Evolutionary conservation across 129 eudicot species (phyloP).

Genomic region (Pseudognaphalium luteoalbum): DNA sequence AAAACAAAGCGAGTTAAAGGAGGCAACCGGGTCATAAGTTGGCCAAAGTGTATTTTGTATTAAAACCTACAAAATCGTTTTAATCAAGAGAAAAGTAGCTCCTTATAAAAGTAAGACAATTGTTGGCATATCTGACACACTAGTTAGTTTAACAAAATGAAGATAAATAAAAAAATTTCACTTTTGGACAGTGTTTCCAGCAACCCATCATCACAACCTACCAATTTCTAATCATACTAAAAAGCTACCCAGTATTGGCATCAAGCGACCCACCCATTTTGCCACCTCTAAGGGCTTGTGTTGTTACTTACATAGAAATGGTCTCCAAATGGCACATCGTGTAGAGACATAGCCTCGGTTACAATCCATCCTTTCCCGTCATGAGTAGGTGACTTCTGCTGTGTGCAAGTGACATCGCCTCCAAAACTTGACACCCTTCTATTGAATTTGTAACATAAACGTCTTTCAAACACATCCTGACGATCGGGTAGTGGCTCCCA

Average conservation of each 20-base stretch:
- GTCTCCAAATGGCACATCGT: conserved; percentile 73
- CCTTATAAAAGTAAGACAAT: too few species aligned
- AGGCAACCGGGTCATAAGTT: too few species aligned
- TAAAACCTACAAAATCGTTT: too few species aligned
- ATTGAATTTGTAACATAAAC: conserved; percentile 58
- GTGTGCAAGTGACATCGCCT: conserved; percentile 83
- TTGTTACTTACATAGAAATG: conserved; percentile 63
- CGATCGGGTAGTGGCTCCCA: conserved; percentile 49
- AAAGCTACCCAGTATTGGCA: background rate
- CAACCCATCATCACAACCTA: too few species aligned
- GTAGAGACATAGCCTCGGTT: conserved; percentile 63
- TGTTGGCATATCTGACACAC: too few species aligned
- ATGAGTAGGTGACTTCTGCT: conserved; percentile 44
- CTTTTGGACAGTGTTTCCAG: too few species aligned
- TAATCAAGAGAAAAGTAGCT: too few species aligned
- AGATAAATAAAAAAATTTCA: too few species aligned
- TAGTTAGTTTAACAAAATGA: too few species aligned
- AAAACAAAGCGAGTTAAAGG: too few species aligned
- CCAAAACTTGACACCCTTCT: conserved; percentile 74
- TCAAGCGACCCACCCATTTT: background rate
- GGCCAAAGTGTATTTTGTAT: too few species aligned
- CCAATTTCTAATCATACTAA: too few species aligned
- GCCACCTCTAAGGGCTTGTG: background rate
- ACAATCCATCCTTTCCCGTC: conserved; percentile 60
- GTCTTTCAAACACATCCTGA: conserved; percentile 53